Percentiles rank a stretch among this genome's conserved stretches.
Evolutionary conservation across 2,329 filamentous ascomycete genomes (phyloP).

Genomic region (Colletotrichum somersetense): DNA sequence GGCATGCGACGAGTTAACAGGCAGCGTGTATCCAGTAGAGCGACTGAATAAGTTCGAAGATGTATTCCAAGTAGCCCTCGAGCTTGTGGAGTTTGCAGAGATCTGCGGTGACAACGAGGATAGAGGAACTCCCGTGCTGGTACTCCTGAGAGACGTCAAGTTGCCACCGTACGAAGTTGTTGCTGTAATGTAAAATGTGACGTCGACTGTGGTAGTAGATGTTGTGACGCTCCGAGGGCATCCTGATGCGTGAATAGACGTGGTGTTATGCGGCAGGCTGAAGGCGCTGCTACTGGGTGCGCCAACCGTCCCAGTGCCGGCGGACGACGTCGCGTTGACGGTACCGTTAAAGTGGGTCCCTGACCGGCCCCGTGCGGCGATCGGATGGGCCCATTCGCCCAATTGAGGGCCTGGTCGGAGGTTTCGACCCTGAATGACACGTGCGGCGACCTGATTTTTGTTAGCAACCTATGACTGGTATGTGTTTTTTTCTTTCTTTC

Average conservation of each 20-base stretch:
- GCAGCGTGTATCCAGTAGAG: constrained; percentile 8
- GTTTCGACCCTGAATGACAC: constrained; percentile 6
- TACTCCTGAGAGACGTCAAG: constrained; percentile 16
- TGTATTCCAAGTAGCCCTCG: constrained; percentile 1
- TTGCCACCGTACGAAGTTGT: constrained; percentile 43
- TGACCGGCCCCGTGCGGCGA: constrained; percentile 9
- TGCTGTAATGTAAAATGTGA: constrained; percentile 50
- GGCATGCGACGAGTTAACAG: constrained; percentile 4
- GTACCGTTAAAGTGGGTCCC: constrained; percentile 32
- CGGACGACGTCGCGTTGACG: constrained; percentile 26
- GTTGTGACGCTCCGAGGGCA: constrained; percentile 44
- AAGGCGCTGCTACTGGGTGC: constrained; percentile 12
- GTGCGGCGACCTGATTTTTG: constrained; percentile 19
- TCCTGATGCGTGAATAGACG: constrained; percentile 1
- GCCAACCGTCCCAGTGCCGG: constrained; percentile 3
- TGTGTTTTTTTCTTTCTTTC: not conserved
- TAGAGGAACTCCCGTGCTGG: not conserved
- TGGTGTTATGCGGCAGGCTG: constrained; percentile 9
- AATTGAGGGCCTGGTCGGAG: constrained; percentile 7
- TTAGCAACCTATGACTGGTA: not conserved
- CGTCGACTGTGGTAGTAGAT: constrained; percentile 51
- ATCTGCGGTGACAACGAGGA: constrained; percentile 1
- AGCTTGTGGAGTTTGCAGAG: constrained; percentile 14
- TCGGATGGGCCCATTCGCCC: not conserved
- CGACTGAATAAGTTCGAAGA: constrained; percentile 1